Percentiles rank a stretch among this genome's conserved stretches.
Evolutionary conservation across 768 basidiomycete genomes (phyloP).

Genomic region (Suillus tomentosus): DNA sequence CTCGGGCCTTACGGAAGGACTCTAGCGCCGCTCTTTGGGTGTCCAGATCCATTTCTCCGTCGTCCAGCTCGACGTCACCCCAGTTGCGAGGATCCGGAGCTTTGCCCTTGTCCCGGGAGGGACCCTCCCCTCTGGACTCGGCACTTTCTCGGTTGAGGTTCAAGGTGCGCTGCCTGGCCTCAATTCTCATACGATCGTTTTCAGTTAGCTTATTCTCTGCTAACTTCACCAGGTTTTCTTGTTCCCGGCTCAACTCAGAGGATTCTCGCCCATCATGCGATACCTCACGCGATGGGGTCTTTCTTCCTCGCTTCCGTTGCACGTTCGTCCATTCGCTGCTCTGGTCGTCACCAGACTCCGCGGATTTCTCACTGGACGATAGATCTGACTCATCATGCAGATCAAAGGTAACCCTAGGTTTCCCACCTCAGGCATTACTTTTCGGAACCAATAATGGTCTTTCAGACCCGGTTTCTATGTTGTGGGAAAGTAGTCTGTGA

Average conservation of each 20-base stretch:
- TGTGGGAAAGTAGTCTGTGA: too few species aligned
- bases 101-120: neutral
- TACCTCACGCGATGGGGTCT: neutral
- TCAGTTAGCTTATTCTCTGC: neutral
- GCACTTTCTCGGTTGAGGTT: neutral
- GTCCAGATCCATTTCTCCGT: too few species aligned
- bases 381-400: too few species aligned
- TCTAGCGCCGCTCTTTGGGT: too few species aligned
- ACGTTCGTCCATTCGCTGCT: neutral
- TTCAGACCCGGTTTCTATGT: too few species aligned
- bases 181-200: neutral
- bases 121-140: neutral
- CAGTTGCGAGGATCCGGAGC: slow-evolving; percentile 2
- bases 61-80: neutral
- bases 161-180: neutral
- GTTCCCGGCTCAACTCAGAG: neutral
- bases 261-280: neutral
- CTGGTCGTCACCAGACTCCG: neutral
- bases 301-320: neutral
- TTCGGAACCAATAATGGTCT: too few species aligned
- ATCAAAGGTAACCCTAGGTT: too few species aligned
- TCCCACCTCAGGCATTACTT: too few species aligned
- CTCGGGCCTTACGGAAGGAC: too few species aligned
- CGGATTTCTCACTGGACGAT: too few species aligned
- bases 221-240: neutral